Percentiles rank a stretch among this genome's conserved stretches.
Conservation (phyloP, 2,329 filamentous ascomycete genomes). For the Plenodomus biglobosus region DNA sequence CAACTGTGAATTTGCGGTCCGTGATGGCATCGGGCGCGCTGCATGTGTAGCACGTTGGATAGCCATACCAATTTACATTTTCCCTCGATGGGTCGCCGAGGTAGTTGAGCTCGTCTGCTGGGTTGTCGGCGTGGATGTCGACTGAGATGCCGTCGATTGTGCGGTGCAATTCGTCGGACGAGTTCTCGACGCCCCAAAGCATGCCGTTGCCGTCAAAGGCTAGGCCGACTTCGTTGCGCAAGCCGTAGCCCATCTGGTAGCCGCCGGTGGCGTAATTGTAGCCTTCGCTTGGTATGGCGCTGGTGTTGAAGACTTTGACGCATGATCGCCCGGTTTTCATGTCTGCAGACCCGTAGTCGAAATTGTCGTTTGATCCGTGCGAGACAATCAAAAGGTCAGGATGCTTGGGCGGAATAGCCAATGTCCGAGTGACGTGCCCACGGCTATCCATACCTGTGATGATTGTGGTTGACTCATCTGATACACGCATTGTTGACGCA, state of each 20-base stretch:
- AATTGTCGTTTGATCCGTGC: constrained; percentile 63
- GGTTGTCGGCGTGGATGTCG: constrained; percentile 67
- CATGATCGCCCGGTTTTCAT: constrained; percentile 60
- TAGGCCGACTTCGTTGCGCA: constrained; percentile 70
- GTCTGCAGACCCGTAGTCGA: constrained; percentile 57
- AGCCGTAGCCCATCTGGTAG: constrained; percentile 61
- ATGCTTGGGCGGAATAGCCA: constrained; percentile 26
- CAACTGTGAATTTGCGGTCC: constrained; percentile 22
- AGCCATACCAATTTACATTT: constrained; percentile 63
- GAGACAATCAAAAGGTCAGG: constrained; percentile 62
- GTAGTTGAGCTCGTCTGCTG: constrained; percentile 73
- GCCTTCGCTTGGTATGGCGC: constrained; percentile 25
- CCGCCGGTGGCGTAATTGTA: constrained; percentile 55
- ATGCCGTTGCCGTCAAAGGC: constrained; percentile 39
- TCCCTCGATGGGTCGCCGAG: constrained; percentile 55
- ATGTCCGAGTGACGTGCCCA: constrained; percentile 32
- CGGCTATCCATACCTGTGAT: constrained; percentile 30
- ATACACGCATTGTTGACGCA: constrained; percentile 26
- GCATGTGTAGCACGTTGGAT: constrained; percentile 67
- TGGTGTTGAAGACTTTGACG: constrained; percentile 61
- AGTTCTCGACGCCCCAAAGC: constrained; percentile 64
- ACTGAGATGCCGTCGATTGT: constrained; percentile 50
- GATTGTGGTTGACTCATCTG: constrained; percentile 28
- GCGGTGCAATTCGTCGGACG: constrained; percentile 62
- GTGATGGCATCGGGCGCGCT: constrained; percentile 49